Percentiles rank a stretch among this genome's conserved stretches.
Evolutionary conservation across 495 filamentous ascomycete genomes (phyloP).

Genomic region (Endocarpon pusillum): DNA sequence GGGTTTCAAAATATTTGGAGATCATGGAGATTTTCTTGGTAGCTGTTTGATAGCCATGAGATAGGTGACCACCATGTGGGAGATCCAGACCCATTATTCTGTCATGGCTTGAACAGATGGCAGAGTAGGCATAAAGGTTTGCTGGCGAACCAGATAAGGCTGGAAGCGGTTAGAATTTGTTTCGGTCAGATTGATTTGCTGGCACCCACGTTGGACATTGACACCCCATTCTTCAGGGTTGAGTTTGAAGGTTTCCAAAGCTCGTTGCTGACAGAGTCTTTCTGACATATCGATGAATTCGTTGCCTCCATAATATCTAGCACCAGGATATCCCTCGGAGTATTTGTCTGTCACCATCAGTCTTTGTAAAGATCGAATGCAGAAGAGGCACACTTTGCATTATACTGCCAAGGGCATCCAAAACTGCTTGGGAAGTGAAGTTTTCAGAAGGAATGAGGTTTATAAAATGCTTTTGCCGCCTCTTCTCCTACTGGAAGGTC

Average conservation of each 20-base stretch:
- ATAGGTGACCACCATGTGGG: constrained; percentile 90
- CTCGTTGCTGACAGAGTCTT: constrained; percentile 73
- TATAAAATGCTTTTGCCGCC: constrained; percentile 89
- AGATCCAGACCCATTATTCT: constrained; percentile 94
- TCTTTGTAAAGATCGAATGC: constrained; percentile 5
- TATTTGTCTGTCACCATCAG: constrained; percentile 61
- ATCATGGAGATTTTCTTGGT: constrained; percentile 97
- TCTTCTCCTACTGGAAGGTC: constrained; percentile 54
- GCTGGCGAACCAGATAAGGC: constrained; percentile 90
- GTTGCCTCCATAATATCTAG: constrained; percentile 93
- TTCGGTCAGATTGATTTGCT: background rate
- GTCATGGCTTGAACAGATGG: constrained; percentile 79
- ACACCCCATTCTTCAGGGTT: constrained; percentile 86
- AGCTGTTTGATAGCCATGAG: constrained; percentile 93
- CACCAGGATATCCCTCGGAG: constrained; percentile 94
- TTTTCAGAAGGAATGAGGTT: constrained; percentile 98
- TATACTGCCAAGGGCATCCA: constrained; percentile 89
- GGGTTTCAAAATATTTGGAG: constrained; percentile 96
- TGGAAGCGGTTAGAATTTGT: constrained; percentile 19
- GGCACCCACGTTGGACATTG: constrained; percentile 73
- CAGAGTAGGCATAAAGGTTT: constrained; percentile 91
- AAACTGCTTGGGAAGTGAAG: constrained; percentile 92
- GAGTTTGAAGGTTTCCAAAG: constrained; percentile 70
- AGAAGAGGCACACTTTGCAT: constrained; percentile 69
- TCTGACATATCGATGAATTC: constrained; percentile 88